Base-by-base conservation (phyloP, 495 filamentous ascomycete species). In the Hypoxylon rickii region DNA sequence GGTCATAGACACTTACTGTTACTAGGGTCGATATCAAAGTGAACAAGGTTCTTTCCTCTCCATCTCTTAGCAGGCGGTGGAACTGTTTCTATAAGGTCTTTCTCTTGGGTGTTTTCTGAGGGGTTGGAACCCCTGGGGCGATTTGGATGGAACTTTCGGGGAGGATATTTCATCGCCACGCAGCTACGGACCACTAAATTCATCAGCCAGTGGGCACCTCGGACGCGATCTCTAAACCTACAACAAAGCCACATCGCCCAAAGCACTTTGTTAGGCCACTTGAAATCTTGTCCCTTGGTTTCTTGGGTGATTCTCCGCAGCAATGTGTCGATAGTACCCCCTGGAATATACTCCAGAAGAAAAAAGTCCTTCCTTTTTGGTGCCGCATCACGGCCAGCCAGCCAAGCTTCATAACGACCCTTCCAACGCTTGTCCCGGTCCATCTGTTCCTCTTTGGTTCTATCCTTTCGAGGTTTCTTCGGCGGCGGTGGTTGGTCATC, bases 1-100 rank as follows among this genome's bases (percentile, higher is more conserved):
- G n/a, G 15, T 33, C 13, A 17, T n/a, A 6, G 26, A 3, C 12
- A 49, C 59, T 34, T 38, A 63, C 59, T 39, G 20, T 63, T 63
- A 12, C 1, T 26, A n/a, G 59, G 59, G 21, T 63, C 59, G 26
- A 63, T 57, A 16, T 63, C 59, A 19, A 57, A 63, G 12, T 63
- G 59, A 12, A 57, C 53, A 6, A 44, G 34, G 3, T 44, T 63
- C 47, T 63, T 63, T 3, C 31, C 43, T 22, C 59, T 48, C 42
- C 37, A 57, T 12, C 59, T 48, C 32, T 44, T 63, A 1, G 17
- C 10, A 12, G 7, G 2, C 0, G 37, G 43, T 3, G 59, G 59
- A 4, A 45, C 19, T 7, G 19, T 11, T 24, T 63, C 59, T 4
- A 40, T 34, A 8, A 63, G 19, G 19, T 57, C 53, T 36, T n/a